Evolutionary conservation across 2,329 filamentous ascomycete genomes (phyloP).

Genomic region (Penicillium corylophilum): DNA sequence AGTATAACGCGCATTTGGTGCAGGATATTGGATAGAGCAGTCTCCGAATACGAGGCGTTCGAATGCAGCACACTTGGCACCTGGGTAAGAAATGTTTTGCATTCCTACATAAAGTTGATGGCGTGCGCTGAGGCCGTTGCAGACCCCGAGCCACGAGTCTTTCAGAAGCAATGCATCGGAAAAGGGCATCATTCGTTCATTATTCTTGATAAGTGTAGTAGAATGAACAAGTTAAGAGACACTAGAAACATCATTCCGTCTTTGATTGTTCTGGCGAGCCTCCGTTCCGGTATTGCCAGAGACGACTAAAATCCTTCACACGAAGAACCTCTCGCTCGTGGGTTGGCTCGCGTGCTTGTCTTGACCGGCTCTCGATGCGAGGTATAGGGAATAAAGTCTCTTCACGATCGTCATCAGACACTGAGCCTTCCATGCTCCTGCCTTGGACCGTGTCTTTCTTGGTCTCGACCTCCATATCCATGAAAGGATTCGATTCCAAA

Average conservation of each 20-base stretch:
- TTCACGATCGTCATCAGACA: conserved; percentile 7
- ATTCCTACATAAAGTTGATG: too few relatives aligned
- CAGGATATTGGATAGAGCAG: too few relatives aligned
- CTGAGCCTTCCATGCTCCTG: neutral
- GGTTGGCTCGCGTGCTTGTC: neutral
- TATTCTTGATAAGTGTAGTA: neutral
- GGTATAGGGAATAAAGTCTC: conserved; percentile 13
- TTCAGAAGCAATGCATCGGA: neutral
- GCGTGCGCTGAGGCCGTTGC: neutral
- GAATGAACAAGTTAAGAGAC: neutral
- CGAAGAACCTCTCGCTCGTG: conserved; percentile 9
- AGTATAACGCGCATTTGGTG: too few relatives aligned
- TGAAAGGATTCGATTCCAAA: conserved; percentile 35
- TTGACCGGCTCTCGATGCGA: neutral
- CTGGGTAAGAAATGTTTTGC: too few relatives aligned
- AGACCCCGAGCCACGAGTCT: too few relatives aligned
- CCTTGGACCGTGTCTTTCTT: neutral
- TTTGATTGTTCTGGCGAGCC: conserved; percentile 17
- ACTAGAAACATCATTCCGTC: neutral
- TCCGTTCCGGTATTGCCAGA: conserved; percentile 44
- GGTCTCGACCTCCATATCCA: conserved; percentile 31
- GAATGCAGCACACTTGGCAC: too few relatives aligned
- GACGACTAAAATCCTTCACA: conserved; percentile 39
- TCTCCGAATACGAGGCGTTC: too few relatives aligned
- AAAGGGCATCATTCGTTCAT: neutral